These are phyloP conservation scores for Fusarium sp. DNA, from an alignment of 2,329 filamentous ascomycete species.

Conservation along the genomic window DNA sequence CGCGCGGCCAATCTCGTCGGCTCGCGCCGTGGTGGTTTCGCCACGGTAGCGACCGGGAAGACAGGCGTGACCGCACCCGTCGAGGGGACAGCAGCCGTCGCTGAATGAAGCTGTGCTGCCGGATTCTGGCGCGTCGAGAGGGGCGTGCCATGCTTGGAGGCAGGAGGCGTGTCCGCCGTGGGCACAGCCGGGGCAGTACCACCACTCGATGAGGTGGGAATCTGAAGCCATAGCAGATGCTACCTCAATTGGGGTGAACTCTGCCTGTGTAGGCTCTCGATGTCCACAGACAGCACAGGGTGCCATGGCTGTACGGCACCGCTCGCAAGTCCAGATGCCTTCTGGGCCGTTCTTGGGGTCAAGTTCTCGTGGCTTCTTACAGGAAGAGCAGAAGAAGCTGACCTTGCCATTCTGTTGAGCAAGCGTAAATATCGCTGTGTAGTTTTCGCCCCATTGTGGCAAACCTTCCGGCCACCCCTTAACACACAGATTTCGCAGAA, in stretches of 20 bases:
- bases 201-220: conserved; percentile 64
- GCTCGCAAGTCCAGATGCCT: conserved; percentile 70
- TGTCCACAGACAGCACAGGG: conserved; percentile 72
- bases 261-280: conserved; percentile 61
- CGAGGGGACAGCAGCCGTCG: conserved; percentile 73
- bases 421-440: conserved; percentile 65
- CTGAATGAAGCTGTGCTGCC: conserved; percentile 54
- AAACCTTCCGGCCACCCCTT: conserved; percentile 67
- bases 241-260: conserved; percentile 53
- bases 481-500: conserved; percentile 72
- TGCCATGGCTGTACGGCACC: conserved; percentile 65
- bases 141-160: conserved; percentile 69
- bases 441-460: conserved; percentile 66
- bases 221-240: conserved; percentile 46
- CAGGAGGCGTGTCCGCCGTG: conserved; percentile 74
- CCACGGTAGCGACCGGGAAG: conserved; percentile 69
- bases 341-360: conserved; percentile 60
- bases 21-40: conserved; percentile 59
- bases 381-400: conserved; percentile 67
- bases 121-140: conserved; percentile 42
- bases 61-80: conserved; percentile 74
- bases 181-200: conserved; percentile 72
- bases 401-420: conserved; percentile 69
- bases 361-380: conserved; percentile 68
- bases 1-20: conserved; percentile 66